Conservation (phyloP, 371 early-diverging fungal species). For the Rhizopus stolonifer region DNA sequence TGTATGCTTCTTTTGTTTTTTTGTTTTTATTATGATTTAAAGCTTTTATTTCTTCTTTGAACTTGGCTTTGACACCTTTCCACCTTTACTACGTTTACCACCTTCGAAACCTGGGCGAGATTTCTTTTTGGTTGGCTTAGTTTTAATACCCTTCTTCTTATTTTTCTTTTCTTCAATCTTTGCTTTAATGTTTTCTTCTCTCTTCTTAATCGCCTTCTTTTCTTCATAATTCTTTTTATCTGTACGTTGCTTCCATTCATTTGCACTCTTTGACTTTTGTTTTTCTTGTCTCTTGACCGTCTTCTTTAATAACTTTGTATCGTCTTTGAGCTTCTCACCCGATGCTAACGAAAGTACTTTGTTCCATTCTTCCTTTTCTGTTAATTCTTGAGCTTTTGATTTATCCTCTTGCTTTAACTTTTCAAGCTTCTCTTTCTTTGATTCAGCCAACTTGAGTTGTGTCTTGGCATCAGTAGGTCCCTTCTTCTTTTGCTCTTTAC, state of each 20-base stretch:
- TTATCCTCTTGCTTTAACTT: constrained; percentile 68
- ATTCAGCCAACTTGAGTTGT: constrained; percentile 75
- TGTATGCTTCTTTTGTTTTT: background rate
- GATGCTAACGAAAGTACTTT: constrained; percentile 78
- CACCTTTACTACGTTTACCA: constrained; percentile 39
- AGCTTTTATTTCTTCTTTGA: background rate
- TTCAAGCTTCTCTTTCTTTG: constrained; percentile 75
- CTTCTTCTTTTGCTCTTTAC: constrained; percentile 66
- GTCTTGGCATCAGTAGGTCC: constrained; percentile 73
- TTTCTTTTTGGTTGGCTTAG: constrained; percentile 40
- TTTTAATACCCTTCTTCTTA: constrained; percentile 59
- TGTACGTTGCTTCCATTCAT: constrained; percentile 83
- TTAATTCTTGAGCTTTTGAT: constrained; percentile 66
- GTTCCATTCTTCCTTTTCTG: constrained; percentile 80
- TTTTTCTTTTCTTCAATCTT: constrained; percentile 75
- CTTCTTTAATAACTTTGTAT: constrained; percentile 85
- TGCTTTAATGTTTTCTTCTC: constrained; percentile 43
- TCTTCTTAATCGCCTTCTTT: constrained; percentile 68
- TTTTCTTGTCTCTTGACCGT: constrained; percentile 84
- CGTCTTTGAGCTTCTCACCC: constrained; percentile 92
- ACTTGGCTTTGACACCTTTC: constrained; percentile 30
- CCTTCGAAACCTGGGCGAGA: constrained; percentile 54
- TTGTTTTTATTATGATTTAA: background rate
- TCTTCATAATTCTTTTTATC: constrained; percentile 63
- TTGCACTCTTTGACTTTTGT: constrained; percentile 78